Evolutionary conservation across 192 early-diverging fungal genomes (phyloP), one percentile per base, ranked within the genome.

Genomic region (Spizellomyces punctatus): DNA sequence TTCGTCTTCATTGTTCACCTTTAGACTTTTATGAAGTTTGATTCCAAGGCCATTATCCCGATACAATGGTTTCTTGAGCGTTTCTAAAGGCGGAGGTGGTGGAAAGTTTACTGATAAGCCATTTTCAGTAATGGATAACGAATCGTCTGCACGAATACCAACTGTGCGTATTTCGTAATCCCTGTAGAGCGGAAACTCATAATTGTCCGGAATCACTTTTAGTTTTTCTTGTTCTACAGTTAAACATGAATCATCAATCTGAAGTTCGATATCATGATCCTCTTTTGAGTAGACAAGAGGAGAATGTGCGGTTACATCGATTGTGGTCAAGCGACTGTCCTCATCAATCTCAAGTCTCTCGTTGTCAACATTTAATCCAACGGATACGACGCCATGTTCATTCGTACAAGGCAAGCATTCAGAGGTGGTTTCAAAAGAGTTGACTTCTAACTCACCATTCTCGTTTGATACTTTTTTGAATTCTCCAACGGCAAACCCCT

Each of bases 381-480:
- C 50, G 50, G 12, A 12, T 54, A 54, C 50, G 2, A 54, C 50
- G 17, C 50, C 50, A 19, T 54, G 1, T 54, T 36, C 27, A 36
- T 36, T 36, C 27, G 0, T 36, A 36, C 27, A 36, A 36, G 27
- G 27, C 3, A 36, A 36, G 27, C 27, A 36, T 36, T 36, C 27
- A 36, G 27, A 36, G 27, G 21, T 27, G 10, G 14, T 22, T 46
- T 10, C 6, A 14, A 67, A 12, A 10, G 8, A n/a, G 50, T 67
- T 67, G 14, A 67, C 50, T 22, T 56, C 49, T 14, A 67, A 42
- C 8, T 14, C 17, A 1, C 65, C 65, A 42, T 67, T 67, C 55
- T 55, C 5, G 47, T 67, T 67, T 2, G 8, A 10, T 1, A 67
- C 1, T 4, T 42, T 54, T 16, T 14, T n/a, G n/a, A 67, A 45